Evolutionary conservation across 2,329 filamentous ascomycete genomes (phyloP).

Genomic region (Alternaria burnsii): DNA sequence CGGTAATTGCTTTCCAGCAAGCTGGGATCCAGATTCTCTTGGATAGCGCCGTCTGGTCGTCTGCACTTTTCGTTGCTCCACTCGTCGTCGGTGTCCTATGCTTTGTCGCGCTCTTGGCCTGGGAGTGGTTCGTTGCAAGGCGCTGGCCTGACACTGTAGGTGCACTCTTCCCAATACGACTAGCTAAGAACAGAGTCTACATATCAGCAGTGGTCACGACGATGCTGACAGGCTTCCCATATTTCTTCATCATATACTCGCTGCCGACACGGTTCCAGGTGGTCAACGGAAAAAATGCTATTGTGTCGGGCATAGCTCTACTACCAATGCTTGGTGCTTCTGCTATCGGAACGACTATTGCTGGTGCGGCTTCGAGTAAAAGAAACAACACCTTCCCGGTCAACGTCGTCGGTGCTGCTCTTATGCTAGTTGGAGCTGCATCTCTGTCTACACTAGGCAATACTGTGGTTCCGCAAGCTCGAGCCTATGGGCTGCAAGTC

Average conservation of each 20-base stretch:
- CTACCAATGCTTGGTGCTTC: constrained; percentile 17
- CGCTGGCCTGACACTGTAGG: constrained; percentile 12
- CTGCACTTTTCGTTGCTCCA: constrained; percentile 11
- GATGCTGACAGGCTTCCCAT: constrained; percentile 14
- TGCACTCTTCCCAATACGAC: constrained; percentile 11
- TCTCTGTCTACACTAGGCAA: constrained; percentile 11
- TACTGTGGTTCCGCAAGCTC: constrained; percentile 3
- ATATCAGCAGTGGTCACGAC: constrained; percentile 11
- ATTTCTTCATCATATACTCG: constrained; percentile 19
- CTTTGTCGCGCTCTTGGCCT: constrained; percentile 10
- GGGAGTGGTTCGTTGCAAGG: constrained; percentile 14
- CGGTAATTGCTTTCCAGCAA: constrained; percentile 68
- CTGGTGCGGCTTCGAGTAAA: constrained; percentile 14
- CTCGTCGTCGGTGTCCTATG: constrained; percentile 9
- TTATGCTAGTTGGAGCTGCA: constrained; percentile 16
- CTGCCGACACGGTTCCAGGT: constrained; percentile 18
- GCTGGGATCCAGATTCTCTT: constrained; percentile 47
- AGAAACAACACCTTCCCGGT: constrained; percentile 17
- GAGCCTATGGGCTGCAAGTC: constrained; percentile 16
- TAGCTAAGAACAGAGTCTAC: constrained; percentile 15
- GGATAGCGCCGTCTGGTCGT: constrained; percentile 10
- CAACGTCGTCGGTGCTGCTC: constrained; percentile 10
- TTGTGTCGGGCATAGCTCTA: constrained; percentile 14
- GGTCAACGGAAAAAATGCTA: constrained; percentile 12
- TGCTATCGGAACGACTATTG: constrained; percentile 14